Conservation (phyloP, 1,284 basidiomycete genomes). For the Ustilago loliicola region DNA sequence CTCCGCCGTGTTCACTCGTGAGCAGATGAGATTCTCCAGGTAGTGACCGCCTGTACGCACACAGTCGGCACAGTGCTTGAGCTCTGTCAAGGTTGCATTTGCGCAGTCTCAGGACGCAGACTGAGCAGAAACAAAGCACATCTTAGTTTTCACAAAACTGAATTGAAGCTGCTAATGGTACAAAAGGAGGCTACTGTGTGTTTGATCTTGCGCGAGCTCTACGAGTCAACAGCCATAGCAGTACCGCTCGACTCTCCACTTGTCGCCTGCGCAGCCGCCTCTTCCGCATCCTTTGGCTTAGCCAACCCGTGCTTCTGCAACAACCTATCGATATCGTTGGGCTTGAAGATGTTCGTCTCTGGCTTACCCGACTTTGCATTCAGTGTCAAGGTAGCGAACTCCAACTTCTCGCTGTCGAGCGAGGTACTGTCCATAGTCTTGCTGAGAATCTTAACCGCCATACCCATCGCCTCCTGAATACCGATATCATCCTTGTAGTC, state of each 20-base stretch:
- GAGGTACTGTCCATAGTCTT: slow-evolving; percentile 99
- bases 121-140: no score
- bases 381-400: slow-evolving; percentile 92
- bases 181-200: slow-evolving; percentile 7
- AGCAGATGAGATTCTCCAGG: no score
- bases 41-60: no score
- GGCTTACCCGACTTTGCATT: slow-evolving; percentile 83
- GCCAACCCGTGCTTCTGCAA: slow-evolving; percentile 85
- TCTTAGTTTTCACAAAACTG: not conserved
- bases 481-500: slow-evolving; percentile 96
- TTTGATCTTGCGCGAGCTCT: slow-evolving; percentile 11
- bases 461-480: slow-evolving; percentile 78
- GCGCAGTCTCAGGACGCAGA: no score
- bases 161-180: slow-evolving; percentile 27
- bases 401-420: slow-evolving; percentile 78
- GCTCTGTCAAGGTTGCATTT: no score
- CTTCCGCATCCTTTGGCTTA: slow-evolving; percentile 80
- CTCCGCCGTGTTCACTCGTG: no score
- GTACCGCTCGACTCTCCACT: slow-evolving; percentile 19
- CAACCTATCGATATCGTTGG: slow-evolving; percentile 87
- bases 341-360: slow-evolving; percentile 90
- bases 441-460: slow-evolving; percentile 94
- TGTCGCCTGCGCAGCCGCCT: slow-evolving; percentile 24
- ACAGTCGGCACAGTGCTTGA: no score
- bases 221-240: slow-evolving; percentile 64